Evolutionary conservation across 805 yeast genomes (phyloP).

Genomic region (Hermanozyma aechmeae): DNA sequence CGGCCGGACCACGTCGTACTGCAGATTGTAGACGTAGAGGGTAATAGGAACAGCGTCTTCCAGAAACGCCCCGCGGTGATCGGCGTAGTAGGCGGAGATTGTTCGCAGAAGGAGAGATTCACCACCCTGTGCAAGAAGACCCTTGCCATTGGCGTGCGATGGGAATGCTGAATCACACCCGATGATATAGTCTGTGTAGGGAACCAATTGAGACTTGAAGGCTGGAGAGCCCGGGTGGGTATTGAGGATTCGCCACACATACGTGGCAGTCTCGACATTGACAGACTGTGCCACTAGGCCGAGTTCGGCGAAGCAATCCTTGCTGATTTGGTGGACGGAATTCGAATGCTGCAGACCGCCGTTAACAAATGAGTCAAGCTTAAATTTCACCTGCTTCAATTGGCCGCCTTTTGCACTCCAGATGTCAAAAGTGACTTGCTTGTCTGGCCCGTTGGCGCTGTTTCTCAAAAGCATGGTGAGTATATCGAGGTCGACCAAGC

Average conservation of each 20-base stretch:
- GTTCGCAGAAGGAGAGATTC: conserved; percentile 69
- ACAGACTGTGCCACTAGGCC: conserved; percentile 73
- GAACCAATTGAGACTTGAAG: conserved; percentile 68
- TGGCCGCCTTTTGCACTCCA: conserved; percentile 92
- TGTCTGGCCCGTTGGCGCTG: conserved; percentile 20
- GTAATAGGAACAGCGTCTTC: conserved; percentile 31
- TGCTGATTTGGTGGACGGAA: no score
- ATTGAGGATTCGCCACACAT: conserved; percentile 77
- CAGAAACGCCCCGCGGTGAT: conserved; percentile 26
- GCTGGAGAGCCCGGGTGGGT: conserved; percentile 77
- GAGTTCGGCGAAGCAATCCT: conserved; percentile 35
- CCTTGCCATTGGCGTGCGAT: conserved; percentile 47
- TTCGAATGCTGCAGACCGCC: no score
- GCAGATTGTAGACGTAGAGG: conserved; percentile 72
- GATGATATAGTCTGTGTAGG: conserved; percentile 80
- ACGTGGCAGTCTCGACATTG: conserved; percentile 64
- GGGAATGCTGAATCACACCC: conserved; percentile 52
- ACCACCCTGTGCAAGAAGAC: conserved; percentile 78
- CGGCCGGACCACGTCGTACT: conserved; percentile 77
- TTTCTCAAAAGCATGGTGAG: conserved; percentile 34
- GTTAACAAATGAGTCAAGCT: no score
- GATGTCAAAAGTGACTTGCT: conserved; percentile 45
- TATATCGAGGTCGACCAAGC: conserved; percentile 31
- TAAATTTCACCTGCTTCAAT: no score
- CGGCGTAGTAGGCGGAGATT: conserved; percentile 45